Conservation (phyloP, 805 yeast species). For the Suhomyces sp. region DNA sequence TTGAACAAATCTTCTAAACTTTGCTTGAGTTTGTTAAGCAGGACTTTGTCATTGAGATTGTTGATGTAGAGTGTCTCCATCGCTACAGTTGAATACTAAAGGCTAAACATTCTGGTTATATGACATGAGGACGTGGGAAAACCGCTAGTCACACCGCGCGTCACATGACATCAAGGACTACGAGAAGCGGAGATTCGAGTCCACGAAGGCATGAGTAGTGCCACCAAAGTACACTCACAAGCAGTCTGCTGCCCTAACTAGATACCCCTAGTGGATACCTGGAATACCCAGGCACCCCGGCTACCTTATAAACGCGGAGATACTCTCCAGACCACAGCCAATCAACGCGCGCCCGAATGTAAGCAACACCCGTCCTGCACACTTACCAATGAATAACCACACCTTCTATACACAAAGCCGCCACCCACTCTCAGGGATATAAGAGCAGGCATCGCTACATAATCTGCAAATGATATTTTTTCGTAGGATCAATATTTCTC, state of each 20-base stretch:
- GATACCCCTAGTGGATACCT: too few species aligned
- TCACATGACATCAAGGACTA: too few species aligned
- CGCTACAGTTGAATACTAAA: neutral
- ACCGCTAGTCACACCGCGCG: too few species aligned
- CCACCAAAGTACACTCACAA: too few species aligned
- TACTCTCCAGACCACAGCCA: neutral
- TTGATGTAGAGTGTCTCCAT: slow-evolving; percentile 55
- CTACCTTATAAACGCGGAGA: too few species aligned
- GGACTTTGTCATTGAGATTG: slow-evolving; percentile 69
- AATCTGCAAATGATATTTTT: neutral
- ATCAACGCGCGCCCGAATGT: slow-evolving; percentile 3
- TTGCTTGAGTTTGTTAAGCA: slow-evolving; percentile 46
- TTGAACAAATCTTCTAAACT: slow-evolving; percentile 43
- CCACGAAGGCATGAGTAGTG: too few species aligned
- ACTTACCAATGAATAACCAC: neutral
- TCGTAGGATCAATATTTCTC: neutral
- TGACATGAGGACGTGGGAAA: too few species aligned
- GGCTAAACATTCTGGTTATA: too few species aligned
- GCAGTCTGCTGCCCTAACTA: too few species aligned
- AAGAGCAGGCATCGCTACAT: neutral
- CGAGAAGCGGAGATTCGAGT: too few species aligned
- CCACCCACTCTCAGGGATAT: neutral
- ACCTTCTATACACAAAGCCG: neutral
- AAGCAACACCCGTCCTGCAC: slow-evolving; percentile 3
- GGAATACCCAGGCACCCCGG: too few species aligned